These are phyloP conservation scores for Azolla pinnata DNA, from an alignment of 75 land plant species.

Conservation along the genomic window DNA sequence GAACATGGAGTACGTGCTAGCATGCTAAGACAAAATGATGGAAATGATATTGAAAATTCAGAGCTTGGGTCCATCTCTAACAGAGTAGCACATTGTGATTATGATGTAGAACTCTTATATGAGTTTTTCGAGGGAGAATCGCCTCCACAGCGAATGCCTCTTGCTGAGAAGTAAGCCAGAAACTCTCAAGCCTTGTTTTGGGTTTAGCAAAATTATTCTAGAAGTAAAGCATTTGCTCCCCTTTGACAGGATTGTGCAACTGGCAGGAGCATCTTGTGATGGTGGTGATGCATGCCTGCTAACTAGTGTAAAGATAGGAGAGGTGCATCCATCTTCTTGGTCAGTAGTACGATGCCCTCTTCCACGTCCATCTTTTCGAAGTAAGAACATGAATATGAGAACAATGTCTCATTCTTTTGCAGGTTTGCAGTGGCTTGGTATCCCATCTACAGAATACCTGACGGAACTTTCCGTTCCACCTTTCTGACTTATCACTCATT, in stretches of 20 bases:
- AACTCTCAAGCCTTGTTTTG: too few species aligned
- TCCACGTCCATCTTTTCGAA: too few species aligned
- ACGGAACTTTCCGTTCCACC: slow-evolving; percentile 50
- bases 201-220: too few species aligned
- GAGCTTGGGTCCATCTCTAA: not conserved
- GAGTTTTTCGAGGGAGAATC: slow-evolving; percentile 60
- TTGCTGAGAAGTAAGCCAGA: slow-evolving; percentile 41
- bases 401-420: slow-evolving; percentile 3
- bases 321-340: slow-evolving; percentile 71
- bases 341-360: slow-evolving; percentile 9
- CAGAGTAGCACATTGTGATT: not conserved
- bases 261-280: slow-evolving; percentile 13
- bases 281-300: slow-evolving; percentile 32
- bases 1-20: too few species aligned
- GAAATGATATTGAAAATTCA: not conserved
- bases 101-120: slow-evolving; percentile 39
- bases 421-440: slow-evolving; percentile 94
- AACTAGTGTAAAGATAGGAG: slow-evolving; percentile 16
- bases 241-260: slow-evolving; percentile 47
- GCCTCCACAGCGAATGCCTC: slow-evolving; percentile 47
- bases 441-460: slow-evolving; percentile 78
- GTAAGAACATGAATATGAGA: too few species aligned
- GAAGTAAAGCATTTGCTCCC: too few species aligned
- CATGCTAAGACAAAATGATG: slow-evolving; percentile 2
- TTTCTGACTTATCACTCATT: slow-evolving; percentile 86